Evolutionary conservation across 257 asterid genomes (phyloP).

Genomic region (Solanum pinnatisectum): DNA sequence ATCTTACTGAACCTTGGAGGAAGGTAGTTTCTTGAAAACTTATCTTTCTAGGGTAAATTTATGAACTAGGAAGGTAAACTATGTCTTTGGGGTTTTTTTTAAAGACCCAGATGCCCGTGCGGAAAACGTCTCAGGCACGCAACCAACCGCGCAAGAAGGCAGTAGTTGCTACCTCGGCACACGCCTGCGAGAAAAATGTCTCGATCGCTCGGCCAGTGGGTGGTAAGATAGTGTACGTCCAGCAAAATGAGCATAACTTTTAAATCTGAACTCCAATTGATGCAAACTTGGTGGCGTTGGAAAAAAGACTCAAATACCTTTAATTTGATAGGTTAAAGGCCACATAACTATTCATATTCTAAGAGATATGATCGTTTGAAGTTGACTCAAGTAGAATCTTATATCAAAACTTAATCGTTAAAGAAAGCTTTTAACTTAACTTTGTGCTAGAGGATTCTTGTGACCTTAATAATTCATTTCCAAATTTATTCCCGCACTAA

Average conservation of each 20-base stretch:
- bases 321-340: neutral
- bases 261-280: neutral
- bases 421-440: neutral
- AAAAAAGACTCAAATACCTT: neutral
- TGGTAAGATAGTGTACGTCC: neutral
- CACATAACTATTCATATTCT: neutral
- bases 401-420: neutral
- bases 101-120: neutral
- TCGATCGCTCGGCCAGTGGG: neutral
- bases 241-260: neutral
- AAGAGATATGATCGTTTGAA: neutral
- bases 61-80: neutral
- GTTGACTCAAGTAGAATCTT: neutral
- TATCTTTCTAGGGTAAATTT: neutral
- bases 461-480: neutral
- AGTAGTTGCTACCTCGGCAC: neutral
- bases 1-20: neutral
- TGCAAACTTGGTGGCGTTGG: neutral
- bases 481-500: neutral
- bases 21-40: neutral
- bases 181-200: neutral
- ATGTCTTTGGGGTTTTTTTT: too few relatives aligned
- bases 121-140: neutral
- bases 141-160: neutral
- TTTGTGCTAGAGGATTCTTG: neutral